phyloP scores from a whole-genome alignment of 495 filamentous ascomycete genomes.

The Xeromyces bisporus region DNA sequence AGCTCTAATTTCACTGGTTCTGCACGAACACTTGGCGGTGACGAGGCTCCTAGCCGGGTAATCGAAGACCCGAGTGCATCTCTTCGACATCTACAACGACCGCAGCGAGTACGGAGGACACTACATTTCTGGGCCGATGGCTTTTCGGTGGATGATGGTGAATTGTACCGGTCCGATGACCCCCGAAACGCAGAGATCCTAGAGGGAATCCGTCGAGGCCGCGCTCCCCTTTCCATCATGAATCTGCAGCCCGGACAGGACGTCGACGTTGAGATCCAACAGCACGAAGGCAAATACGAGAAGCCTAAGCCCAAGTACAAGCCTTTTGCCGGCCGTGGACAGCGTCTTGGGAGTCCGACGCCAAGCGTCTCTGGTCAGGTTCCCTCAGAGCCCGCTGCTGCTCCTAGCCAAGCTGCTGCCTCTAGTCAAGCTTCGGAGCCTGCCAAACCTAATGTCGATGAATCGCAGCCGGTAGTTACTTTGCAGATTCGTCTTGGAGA shows the following conservation, averaged over 20 bases:
- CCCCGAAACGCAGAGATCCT: constrained; percentile 68
- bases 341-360: constrained; percentile 81
- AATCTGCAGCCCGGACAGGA: constrained; percentile 71
- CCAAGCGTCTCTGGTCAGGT: constrained; percentile 38
- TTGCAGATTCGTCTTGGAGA: constrained; percentile 84
- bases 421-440: constrained; percentile 17
- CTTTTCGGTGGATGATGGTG: constrained; percentile 88
- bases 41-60: constrained; percentile 59
- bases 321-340: constrained; percentile 68
- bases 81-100: constrained; percentile 22
- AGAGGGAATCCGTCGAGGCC: constrained; percentile 68
- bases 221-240: constrained; percentile 77
- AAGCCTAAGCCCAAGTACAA: constrained; percentile 71
- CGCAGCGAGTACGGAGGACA: constrained; percentile 42
- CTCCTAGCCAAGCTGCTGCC: constrained; percentile 15
- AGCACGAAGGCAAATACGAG: constrained; percentile 71
- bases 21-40: constrained; percentile 78
- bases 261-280: constrained; percentile 77
- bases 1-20: constrained; percentile 56
- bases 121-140: constrained; percentile 90
- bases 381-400: constrained; percentile 22
- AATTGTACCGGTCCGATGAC: constrained; percentile 78
- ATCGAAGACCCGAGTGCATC: constrained; percentile 46
- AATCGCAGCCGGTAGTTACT: constrained; percentile 57
- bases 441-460: constrained; percentile 43